Conservation (phyloP, 2,329 filamentous ascomycete genomes). For the Aspergillus fischeri region DNA sequence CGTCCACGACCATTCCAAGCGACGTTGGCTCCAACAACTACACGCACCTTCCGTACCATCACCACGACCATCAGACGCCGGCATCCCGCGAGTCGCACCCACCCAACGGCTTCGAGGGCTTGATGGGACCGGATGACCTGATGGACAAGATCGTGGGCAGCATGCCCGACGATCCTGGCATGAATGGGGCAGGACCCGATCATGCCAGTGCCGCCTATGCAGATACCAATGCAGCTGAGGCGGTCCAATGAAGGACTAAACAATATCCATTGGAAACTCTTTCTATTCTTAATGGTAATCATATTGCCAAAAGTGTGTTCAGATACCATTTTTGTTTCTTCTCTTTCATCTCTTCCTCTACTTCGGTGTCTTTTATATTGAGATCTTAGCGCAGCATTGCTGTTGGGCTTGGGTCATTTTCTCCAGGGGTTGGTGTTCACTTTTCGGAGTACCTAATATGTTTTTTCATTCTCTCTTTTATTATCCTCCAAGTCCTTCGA, state of each 20-base stretch:
- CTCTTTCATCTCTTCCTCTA: slow-evolving; percentile 1
- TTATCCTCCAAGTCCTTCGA: neutral
- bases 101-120: slow-evolving; percentile 28
- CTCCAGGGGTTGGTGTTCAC: neutral
- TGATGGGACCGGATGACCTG: slow-evolving; percentile 33
- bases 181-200: slow-evolving; percentile 33
- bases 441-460: neutral
- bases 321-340: slow-evolving; percentile 1
- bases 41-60: slow-evolving; percentile 30
- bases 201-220: slow-evolving; percentile 28
- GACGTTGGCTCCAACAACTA: slow-evolving; percentile 30
- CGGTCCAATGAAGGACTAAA: slow-evolving; percentile 19
- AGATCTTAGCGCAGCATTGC: neutral
- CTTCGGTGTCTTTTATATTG: slow-evolving; percentile 5
- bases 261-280: slow-evolving; percentile 6
- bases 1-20: slow-evolving; percentile 26
- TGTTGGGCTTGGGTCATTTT: neutral
- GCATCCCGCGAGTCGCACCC: slow-evolving; percentile 32
- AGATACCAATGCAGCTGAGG: slow-evolving; percentile 29
- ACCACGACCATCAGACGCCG: slow-evolving; percentile 26
- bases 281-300: slow-evolving; percentile 27
- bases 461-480: neutral
- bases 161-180: slow-evolving; percentile 28
- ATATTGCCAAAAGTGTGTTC: slow-evolving; percentile 8
- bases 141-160: slow-evolving; percentile 37